Base-by-base conservation (phyloP, 805 yeast species). In the Pichia eremophila region DNA sequence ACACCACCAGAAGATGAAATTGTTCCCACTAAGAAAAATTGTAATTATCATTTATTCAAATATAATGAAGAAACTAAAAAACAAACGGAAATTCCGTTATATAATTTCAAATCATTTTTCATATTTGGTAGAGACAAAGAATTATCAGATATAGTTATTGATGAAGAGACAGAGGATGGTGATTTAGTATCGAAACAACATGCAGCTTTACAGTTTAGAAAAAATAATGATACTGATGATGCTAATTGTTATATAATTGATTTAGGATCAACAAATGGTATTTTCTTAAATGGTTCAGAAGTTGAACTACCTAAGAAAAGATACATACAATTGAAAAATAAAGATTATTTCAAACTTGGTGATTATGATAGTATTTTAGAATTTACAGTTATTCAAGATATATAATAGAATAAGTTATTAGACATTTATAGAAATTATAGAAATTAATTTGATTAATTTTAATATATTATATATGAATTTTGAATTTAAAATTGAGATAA, bases 141-240 rank as follows among this genome's bases (percentile, higher is more conserved):
- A 8, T 11, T 49, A 10, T 36, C 48, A 14, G 65, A 62, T 45
- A 53, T 61, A 8, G 47, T 47, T 1, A 37, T 62, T 8, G 36
- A 34, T 34, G 25, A 36, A 11, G 36, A 35, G 14, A 39, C 47
- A 7, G 61, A 59, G 17, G 53, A 45, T 39, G 57, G 50, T 18
- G 45, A 44, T 14, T 41, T 56, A 2, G 61, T 62, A 0, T 57
- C 63, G 2, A 51, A 53, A 40, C 47, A 50, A n/a, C 67, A 64
- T 44, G 62, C 64, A 4, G 67, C 56, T 4, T 49, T 64, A 12
- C 67, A 63, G 41, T 61, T 63, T 43, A 43, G 63, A 39, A 35
- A 41, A 22, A 17, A 8, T 18, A 36, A 18, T 2, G 44, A 43
- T 2, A 31, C 31, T 7, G 17, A 46, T 18, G 38, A 10, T 3